Percentiles rank a stretch among this genome's conserved stretches.
These are phyloP conservation scores for Diospyros lotus DNA, from an alignment of 148 eudicot genomes.

Conservation along the genomic window DNA sequence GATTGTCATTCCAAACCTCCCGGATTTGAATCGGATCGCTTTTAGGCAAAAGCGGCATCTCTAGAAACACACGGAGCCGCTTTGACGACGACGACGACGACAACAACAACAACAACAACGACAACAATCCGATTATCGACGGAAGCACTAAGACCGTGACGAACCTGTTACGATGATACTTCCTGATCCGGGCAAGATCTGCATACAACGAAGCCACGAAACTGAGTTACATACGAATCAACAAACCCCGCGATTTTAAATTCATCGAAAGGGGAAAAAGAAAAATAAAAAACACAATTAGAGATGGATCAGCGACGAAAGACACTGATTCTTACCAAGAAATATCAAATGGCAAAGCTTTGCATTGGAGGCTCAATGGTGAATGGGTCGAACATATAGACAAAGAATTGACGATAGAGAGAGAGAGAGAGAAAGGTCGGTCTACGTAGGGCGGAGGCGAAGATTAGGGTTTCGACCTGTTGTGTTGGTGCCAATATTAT, in stretches of 20 bases:
- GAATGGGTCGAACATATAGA: neutral
- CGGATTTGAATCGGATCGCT: constrained; percentile 43
- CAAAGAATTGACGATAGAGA: neutral
- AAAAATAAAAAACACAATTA: neutral
- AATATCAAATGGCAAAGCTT: neutral
- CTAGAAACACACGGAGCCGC: constrained; percentile 4
- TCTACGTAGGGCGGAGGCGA: neutral
- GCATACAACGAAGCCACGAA: neutral
- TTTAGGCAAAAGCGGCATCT: constrained; percentile 39
- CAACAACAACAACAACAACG: neutral
- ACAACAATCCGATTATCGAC: neutral
- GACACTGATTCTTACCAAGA: constrained; percentile 8
- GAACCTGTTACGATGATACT: neutral
- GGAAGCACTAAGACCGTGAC: neutral
- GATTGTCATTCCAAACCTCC: constrained; percentile 47
- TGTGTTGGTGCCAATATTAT: neutral
- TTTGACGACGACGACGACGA: neutral
- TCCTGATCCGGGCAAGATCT: constrained; percentile 10
- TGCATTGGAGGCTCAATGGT: neutral
- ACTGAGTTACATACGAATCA: neutral
- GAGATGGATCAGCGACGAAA: no score
- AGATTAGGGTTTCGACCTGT: constrained; percentile 3
- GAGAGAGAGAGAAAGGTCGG: neutral
- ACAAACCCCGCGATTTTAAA: neutral
- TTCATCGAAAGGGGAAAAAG: neutral